Evolutionary conservation across 139 green algal species (phyloP), one percentile per base, ranked within the genome.

Genomic region (Cymbomonas tetramitiformis): DNA sequence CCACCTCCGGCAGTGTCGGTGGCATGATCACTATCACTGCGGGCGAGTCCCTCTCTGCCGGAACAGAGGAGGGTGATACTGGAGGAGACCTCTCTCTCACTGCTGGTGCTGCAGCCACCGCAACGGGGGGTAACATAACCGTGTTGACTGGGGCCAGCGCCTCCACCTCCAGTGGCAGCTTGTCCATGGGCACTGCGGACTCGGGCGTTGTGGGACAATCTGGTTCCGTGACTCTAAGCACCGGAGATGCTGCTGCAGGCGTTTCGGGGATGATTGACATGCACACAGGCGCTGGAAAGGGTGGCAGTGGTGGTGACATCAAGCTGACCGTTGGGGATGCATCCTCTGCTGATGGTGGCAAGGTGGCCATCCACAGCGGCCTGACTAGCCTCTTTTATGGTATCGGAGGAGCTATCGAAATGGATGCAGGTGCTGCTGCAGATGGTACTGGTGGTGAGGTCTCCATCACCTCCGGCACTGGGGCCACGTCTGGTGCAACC

Each of bases 311-410:
- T 19, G 48, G 48, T 28, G 48, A 25, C 19, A 40, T 56, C 48
- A 41, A 10, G 6, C 6, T 56, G 8, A 21, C 43, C 5, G 57
- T 65, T 23, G 57, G 57, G 10, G 24, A 19, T 6, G 46, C 29
- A 4, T 21, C 46, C 38, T 19, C 46, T 15, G 46, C 29, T 7
- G 26, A 62, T 29, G 57, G 57, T 49, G 57, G 57, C 34, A 46
- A 51, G 18, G 32, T 65, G 18, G 21, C n/a, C 50, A 34, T 63
- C n/a, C n/a, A n/a, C n/a, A n/a, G n/a, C n/a, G n/a, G n/a, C n/a
- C n/a, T n/a, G n/a, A n/a, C n/a, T n/a, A n/a, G n/a, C n/a, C n/a
- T n/a, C n/a, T n/a, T n/a, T n/a, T n/a, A n/a, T n/a, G n/a, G n/a
- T n/a, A n/a, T n/a, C n/a, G n/a, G n/a, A n/a, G n/a, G n/a, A n/a